Percentiles rank a stretch among this genome's conserved stretches.
These are phyloP conservation scores for sunflower (Helianthus annuus) DNA, from an alignment of 129 eudicot genomes.

Conservation along the genomic window DNA sequence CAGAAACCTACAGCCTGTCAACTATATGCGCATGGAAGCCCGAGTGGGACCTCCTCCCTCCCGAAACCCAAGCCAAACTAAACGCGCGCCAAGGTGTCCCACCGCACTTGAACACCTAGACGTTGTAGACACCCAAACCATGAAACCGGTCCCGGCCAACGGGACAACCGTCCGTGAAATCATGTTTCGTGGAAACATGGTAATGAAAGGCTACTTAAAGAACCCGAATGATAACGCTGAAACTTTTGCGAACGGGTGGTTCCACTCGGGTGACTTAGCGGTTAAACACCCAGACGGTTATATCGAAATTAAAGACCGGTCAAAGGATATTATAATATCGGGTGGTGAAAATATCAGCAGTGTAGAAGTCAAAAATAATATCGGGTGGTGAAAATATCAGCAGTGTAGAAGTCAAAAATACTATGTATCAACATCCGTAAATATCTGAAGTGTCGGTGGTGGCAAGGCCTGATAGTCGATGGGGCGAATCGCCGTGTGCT, in stretches of 20 bases:
- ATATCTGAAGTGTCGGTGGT: slow-evolving; percentile 78
- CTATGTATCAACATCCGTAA: slow-evolving; percentile 62
- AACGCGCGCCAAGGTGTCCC: too few relatives aligned
- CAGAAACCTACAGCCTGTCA: too few relatives aligned
- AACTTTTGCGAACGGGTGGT: slow-evolving; percentile 79
- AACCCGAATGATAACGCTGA: slow-evolving; percentile 75
- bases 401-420: too few relatives aligned
- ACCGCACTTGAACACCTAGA: too few relatives aligned
- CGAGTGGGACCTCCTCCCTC: too few relatives aligned
- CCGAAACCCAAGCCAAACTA: too few relatives aligned
- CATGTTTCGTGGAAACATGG: slow-evolving; percentile 69
- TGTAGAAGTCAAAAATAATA: slow-evolving; percentile 94
- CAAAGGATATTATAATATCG: slow-evolving; percentile 85
- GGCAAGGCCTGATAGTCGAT: slow-evolving; percentile 66
- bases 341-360: slow-evolving; percentile 95
- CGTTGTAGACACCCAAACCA: slow-evolving; percentile 30
- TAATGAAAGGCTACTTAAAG: slow-evolving; percentile 89
- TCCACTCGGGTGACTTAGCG: slow-evolving; percentile 74
- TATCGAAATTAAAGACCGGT: slow-evolving; percentile 80
- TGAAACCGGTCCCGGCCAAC: too few relatives aligned
- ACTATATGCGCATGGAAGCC: too few relatives aligned
- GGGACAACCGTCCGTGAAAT: slow-evolving; percentile 67
- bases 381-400: too few relatives aligned
- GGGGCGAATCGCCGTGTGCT: slow-evolving; percentile 81
- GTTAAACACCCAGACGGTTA: slow-evolving; percentile 81